phyloP scores from a whole-genome alignment of 2,329 filamentous ascomycete genomes.

The Microcyclospora pomicola region DNA sequence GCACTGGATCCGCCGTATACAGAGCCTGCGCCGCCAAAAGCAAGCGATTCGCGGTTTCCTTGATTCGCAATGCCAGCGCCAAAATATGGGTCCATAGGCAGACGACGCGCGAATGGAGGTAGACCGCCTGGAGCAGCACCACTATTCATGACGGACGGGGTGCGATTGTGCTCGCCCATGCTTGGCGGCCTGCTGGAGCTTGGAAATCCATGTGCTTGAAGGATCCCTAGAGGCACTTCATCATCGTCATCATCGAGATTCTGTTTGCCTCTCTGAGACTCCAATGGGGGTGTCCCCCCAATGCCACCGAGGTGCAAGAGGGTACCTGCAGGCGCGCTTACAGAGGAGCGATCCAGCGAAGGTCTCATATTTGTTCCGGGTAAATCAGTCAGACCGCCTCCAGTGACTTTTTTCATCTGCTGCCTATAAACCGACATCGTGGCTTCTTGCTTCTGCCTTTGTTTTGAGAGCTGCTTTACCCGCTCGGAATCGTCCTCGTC shows the following conservation, averaged over 20 bases:
- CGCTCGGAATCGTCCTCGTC: constrained; percentile 70
- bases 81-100: constrained; percentile 75
- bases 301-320: constrained; percentile 20
- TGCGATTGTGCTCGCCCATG: constrained; percentile 46
- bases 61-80: constrained; percentile 64
- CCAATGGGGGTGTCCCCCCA: constrained; percentile 15
- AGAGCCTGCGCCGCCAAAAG: constrained; percentile 37
- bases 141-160: constrained; percentile 40
- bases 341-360: constrained; percentile 38
- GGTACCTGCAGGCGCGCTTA: constrained; percentile 10
- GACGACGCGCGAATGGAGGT: constrained; percentile 67
- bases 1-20: constrained; percentile 22
- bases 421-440: constrained; percentile 82
- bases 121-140: constrained; percentile 39
- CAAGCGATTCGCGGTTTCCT: constrained; percentile 58
- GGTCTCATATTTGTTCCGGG: constrained; percentile 36
- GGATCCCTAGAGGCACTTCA: constrained; percentile 71
- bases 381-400: constrained; percentile 44
- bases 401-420: constrained; percentile 93
- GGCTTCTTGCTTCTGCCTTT: constrained; percentile 76
- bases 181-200: constrained; percentile 62
- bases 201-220: constrained; percentile 81
- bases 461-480: constrained; percentile 56
- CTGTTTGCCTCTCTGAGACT: constrained; percentile 11
- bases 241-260: constrained; percentile 61